Base-by-base conservation (phyloP, 257 asterid species). In the Rubia yunnanensis region DNA sequence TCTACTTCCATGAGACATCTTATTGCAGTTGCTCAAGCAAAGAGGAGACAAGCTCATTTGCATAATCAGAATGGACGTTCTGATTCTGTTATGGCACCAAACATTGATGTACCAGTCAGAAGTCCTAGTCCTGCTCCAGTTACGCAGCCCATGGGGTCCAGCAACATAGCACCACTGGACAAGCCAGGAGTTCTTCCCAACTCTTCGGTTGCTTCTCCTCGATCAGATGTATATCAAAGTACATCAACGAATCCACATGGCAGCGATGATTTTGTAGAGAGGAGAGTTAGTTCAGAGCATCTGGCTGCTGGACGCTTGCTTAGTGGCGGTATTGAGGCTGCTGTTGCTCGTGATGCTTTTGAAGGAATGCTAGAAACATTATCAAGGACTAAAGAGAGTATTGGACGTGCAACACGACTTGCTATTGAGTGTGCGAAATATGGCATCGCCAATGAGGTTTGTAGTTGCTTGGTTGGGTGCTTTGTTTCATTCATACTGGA, bases 311-410 rank as follows among this genome's bases (percentile, higher is more conserved):
- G 84, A 70, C 86, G 87, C 69, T 85, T 95, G 24, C 81, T 92
- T 70, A 92, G 96, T 71, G 95, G 96, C 65, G 94, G 81, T 68
- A 85, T 96, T 67, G 99, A 92, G 80, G 97, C 99, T 64, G 91
- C 95, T 83, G 97, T 92, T 80, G 89, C 97, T 78, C 97, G 97
- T 79, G 99, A 92, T 81, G 89, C 99, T 66, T 92, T 92, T 80
- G 96, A 92, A 78, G 99, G 99, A 67, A 92, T 92, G 99, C 83
- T 92, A 80, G 99, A 92, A 84, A 92, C 99, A 44, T 82, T 92
- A 70, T 89, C 99, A 58, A 88, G 99, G 85, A 89, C 99, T 72
- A 92, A 92, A 73, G 99, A 92, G 78, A 92, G 99, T 73, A 92
- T 92, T 57, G 97, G 99, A 11, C 97, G 99, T 54, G 99, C 99